These are phyloP conservation scores for Alternaria alternata DNA, from an alignment of 2,329 filamentous ascomycete genomes.

Conservation along the genomic window DNA sequence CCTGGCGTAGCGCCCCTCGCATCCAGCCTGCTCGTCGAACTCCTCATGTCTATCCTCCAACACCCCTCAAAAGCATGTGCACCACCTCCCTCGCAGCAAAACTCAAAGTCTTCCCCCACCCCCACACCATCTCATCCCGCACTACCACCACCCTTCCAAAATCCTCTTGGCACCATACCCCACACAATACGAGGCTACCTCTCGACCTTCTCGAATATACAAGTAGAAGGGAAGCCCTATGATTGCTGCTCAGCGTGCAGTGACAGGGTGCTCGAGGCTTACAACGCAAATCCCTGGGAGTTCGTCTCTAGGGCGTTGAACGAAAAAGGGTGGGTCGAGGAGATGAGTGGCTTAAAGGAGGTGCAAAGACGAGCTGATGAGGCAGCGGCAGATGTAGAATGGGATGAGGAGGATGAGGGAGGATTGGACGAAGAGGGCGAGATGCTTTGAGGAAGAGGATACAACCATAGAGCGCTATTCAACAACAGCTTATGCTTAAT, in stretches of 20 bases:
- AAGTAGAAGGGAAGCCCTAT: constrained; percentile 77
- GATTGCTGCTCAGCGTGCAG: constrained; percentile 85
- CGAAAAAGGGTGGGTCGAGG: constrained; percentile 79
- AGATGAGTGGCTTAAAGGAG: constrained; percentile 71
- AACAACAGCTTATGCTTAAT: background rate
- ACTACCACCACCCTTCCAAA: constrained; percentile 45
- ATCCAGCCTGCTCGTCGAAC: constrained; percentile 87
- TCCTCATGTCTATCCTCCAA: constrained; percentile 86
- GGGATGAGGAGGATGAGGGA: constrained; percentile 55
- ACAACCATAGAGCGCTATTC: background rate
- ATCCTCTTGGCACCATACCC: constrained; percentile 77
- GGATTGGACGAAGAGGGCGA: constrained; percentile 68
- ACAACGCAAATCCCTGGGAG: constrained; percentile 73
- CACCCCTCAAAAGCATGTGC: constrained; percentile 57
- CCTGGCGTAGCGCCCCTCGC: constrained; percentile 93
- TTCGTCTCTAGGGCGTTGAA: constrained; percentile 79
- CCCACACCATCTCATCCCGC: constrained; percentile 33
- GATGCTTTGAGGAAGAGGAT: constrained; percentile 37
- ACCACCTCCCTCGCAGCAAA: constrained; percentile 18
- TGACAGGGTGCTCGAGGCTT: constrained; percentile 71
- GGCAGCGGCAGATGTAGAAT: constrained; percentile 63
- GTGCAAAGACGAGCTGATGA: constrained; percentile 63
- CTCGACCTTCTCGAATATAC: constrained; percentile 75
- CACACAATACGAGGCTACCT: constrained; percentile 84
- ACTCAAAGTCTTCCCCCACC: constrained; percentile 8